Conservation (phyloP, 2,329 filamentous ascomycete species). For the Diaporthe humulicola region DNA sequence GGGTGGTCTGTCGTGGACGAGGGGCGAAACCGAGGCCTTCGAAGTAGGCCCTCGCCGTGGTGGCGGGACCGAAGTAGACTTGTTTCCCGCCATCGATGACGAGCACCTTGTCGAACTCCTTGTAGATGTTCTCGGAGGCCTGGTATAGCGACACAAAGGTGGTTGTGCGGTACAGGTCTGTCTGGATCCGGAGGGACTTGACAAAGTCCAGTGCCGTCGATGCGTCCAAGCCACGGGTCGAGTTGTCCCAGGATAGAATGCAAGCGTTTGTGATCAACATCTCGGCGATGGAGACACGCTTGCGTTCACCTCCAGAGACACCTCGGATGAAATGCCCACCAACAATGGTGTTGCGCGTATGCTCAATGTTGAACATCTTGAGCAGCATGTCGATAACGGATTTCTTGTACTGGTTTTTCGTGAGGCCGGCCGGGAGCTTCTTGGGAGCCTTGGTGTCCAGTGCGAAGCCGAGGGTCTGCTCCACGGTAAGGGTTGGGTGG, state of each 20-base stretch:
- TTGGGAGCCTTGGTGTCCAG: slow-evolving; percentile 87
- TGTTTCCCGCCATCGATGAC: slow-evolving; percentile 83
- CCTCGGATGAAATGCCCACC: slow-evolving; percentile 86
- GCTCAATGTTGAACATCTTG: slow-evolving; percentile 95
- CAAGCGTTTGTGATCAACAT: slow-evolving; percentile 83
- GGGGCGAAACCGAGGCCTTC: slow-evolving; percentile 81
- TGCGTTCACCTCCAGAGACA: slow-evolving; percentile 83
- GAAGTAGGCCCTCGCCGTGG: slow-evolving; percentile 80
- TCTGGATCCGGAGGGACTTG: slow-evolving; percentile 80
- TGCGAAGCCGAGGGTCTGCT: slow-evolving; percentile 88
- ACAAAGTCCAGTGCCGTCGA: slow-evolving; percentile 68
- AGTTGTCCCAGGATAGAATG: slow-evolving; percentile 81
- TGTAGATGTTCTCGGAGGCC: slow-evolving; percentile 85
- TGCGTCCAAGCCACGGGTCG: slow-evolving; percentile 68
- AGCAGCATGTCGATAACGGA: slow-evolving; percentile 81
- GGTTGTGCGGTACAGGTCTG: slow-evolving; percentile 85
- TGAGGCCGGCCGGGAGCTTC: slow-evolving; percentile 81
- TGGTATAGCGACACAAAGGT: slow-evolving; percentile 92
- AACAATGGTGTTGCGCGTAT: slow-evolving; percentile 87
- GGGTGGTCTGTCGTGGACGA: slow-evolving; percentile 82
- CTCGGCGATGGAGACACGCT: slow-evolving; percentile 86
- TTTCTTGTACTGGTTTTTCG: slow-evolving; percentile 80
- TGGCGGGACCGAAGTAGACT: slow-evolving; percentile 79
- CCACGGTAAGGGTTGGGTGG: slow-evolving; percentile 86
- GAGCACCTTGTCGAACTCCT: slow-evolving; percentile 85